Conservation (phyloP, 768 basidiomycete genomes). For the Lyophyllum atratum region DNA sequence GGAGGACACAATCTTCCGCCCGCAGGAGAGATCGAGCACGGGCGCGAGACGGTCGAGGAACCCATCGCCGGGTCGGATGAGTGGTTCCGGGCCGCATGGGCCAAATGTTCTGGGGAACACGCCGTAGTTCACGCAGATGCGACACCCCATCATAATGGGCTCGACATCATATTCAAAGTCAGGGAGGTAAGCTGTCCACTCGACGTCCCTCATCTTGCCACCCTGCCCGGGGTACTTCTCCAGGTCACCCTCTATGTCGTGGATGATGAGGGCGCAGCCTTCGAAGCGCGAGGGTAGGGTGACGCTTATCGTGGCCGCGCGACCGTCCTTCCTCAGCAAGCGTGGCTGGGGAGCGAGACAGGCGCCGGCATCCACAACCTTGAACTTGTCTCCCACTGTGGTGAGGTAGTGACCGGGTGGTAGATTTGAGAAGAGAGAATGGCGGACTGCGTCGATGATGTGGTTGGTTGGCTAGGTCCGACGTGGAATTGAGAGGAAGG, state of each 20-base stretch:
- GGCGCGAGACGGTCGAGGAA: constrained; percentile 75
- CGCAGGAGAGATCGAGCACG: constrained; percentile 70
- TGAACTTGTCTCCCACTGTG: constrained; percentile 66
- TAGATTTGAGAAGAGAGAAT: constrained; percentile 69
- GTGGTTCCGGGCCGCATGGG: constrained; percentile 55
- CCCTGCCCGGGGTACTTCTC: constrained; percentile 67
- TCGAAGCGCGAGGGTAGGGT: constrained; percentile 75
- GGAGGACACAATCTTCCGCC: constrained; percentile 73
- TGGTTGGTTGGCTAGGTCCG: constrained; percentile 83
- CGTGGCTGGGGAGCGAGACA: constrained; percentile 57
- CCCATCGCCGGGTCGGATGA: constrained; percentile 72
- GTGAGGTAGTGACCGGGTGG: constrained; percentile 72
- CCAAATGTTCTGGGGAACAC: constrained; percentile 72
- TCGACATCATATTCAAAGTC: constrained; percentile 80
- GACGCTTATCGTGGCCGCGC: constrained; percentile 72
- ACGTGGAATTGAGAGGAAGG: constrained; percentile 71
- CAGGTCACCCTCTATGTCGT: constrained; percentile 51
- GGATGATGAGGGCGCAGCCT: constrained; percentile 66
- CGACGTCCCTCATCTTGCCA: constrained; percentile 65
- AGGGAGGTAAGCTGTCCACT: constrained; percentile 76
- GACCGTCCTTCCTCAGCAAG: constrained; percentile 58
- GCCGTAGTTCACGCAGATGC: constrained; percentile 70
- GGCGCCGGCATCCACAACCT: constrained; percentile 64
- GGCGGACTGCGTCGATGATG: constrained; percentile 75
- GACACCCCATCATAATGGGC: constrained; percentile 67